Percentiles rank a stretch among this genome's conserved stretches.
These are phyloP conservation scores for Suhomyces choctaworum DNA, from an alignment of 1,139 yeast species.

Conservation along the genomic window DNA sequence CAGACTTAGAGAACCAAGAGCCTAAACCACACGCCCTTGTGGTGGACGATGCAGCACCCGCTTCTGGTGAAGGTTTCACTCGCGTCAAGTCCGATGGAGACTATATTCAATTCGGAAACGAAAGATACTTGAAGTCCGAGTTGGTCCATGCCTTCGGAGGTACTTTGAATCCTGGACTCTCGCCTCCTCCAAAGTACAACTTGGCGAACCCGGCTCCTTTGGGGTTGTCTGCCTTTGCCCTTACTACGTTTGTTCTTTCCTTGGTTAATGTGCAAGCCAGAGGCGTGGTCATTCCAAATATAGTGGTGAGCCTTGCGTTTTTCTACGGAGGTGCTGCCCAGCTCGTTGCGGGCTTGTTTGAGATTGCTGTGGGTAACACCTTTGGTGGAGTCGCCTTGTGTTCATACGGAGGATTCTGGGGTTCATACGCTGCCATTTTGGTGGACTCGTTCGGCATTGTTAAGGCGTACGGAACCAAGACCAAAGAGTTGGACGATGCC, in stretches of 20 bases:
- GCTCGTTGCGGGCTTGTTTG: slow-evolving; percentile 74
- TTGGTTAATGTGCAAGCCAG: slow-evolving; percentile 56
- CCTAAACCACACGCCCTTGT: slow-evolving; percentile 7
- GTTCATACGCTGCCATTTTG: slow-evolving; percentile 73
- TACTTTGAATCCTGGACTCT: slow-evolving; percentile 62
- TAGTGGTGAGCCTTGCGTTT: slow-evolving; percentile 71
- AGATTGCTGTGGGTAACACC: slow-evolving; percentile 73
- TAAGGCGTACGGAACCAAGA: slow-evolving; percentile 51
- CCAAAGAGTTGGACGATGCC: slow-evolving; percentile 44
- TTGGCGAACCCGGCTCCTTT: slow-evolving; percentile 90
- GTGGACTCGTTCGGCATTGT: slow-evolving; percentile 73
- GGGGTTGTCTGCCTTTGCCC: slow-evolving; percentile 80
- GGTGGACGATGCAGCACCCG: slow-evolving; percentile 5
- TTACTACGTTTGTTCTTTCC: slow-evolving; percentile 80
- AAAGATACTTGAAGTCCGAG: slow-evolving; percentile 57
- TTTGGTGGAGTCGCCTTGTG: slow-evolving; percentile 87
- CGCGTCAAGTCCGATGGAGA: slow-evolving; percentile 44
- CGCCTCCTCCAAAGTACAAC: slow-evolving; percentile 65
- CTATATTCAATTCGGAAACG: slow-evolving; percentile 70
- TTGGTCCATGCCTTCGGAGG: slow-evolving; percentile 74
- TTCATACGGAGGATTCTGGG: slow-evolving; percentile 90
- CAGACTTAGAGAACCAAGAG: slow-evolving; percentile 11
- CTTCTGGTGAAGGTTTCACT: slow-evolving; percentile 7
- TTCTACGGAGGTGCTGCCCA: slow-evolving; percentile 89
- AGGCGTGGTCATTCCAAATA: slow-evolving; percentile 51